Evolutionary conservation across 139 green algal species (phyloP).

Genomic region (Pycnococcus provasolii): DNA sequence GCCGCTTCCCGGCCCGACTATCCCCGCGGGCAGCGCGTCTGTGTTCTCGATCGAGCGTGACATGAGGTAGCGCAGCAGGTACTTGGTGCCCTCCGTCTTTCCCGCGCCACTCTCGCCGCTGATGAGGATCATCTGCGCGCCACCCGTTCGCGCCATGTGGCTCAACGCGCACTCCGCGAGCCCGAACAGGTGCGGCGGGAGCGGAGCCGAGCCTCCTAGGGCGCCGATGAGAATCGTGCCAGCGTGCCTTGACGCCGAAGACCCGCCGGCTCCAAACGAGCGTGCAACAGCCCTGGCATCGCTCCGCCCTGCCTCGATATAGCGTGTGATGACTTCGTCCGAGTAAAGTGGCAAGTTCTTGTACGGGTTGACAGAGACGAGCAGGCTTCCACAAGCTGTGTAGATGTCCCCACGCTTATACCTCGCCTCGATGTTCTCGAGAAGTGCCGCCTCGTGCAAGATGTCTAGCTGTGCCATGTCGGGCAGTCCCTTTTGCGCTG

Average conservation of each 20-base stretch:
- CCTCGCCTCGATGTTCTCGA: constrained; percentile 1
- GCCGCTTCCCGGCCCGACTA: neutral
- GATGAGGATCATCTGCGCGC: constrained; percentile 26
- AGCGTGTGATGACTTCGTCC: neutral
- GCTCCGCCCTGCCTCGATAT: too few species aligned
- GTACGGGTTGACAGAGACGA: constrained; percentile 30
- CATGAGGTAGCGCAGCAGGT: constrained; percentile 10
- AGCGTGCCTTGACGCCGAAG: too few species aligned
- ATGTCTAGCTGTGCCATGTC: constrained; percentile 10
- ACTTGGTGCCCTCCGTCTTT: constrained; percentile 26
- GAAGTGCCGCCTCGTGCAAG: neutral
- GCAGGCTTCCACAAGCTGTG: constrained; percentile 71
- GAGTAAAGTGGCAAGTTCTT: neutral
- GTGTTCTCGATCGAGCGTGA: neutral
- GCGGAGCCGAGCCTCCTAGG: neutral
- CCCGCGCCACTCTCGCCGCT: constrained; percentile 20
- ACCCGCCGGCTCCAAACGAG: too few species aligned
- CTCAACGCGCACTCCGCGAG: constrained; percentile 73
- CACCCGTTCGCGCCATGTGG: constrained; percentile 58
- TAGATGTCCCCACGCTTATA: neutral
- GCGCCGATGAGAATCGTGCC: neutral
- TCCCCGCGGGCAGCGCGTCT: neutral
- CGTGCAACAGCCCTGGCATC: too few species aligned
- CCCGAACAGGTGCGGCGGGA: constrained; percentile 72
- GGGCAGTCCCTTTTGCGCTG: neutral